phyloP scores from a whole-genome alignment of 164 flowering plant species.

The Magnolia changhungtana region DNA sequence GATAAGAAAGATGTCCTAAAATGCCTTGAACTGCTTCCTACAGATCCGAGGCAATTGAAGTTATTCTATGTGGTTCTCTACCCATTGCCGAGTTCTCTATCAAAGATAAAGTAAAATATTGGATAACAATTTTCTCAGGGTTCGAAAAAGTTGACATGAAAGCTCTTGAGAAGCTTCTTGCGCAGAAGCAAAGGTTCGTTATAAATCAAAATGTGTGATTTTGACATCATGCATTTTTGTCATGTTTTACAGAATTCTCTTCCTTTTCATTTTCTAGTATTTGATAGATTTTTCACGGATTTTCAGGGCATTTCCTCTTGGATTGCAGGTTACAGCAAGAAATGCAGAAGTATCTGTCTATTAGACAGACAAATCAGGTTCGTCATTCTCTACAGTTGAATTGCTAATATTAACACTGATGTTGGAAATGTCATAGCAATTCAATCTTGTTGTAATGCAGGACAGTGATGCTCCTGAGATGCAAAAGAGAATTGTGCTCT shows the following conservation, averaged over 20 bases:
- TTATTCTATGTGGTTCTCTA: slow-evolving; percentile 52
- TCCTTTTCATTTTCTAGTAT: slow-evolving; percentile 20
- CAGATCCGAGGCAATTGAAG: slow-evolving; percentile 88
- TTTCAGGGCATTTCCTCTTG: slow-evolving; percentile 40
- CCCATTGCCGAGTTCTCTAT: slow-evolving; percentile 58
- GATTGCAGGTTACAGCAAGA: slow-evolving; percentile 93
- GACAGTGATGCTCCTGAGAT: slow-evolving; percentile 66
- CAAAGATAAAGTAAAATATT: slow-evolving; percentile 60
- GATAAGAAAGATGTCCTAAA: neutral
- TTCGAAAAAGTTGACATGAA: slow-evolving; percentile 92
- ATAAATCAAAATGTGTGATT: no score
- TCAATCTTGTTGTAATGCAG: slow-evolving; percentile 42
- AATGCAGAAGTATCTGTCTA: slow-evolving; percentile 84
- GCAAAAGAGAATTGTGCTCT: slow-evolving; percentile 60
- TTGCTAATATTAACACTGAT: neutral
- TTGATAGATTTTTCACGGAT: slow-evolving; percentile 34
- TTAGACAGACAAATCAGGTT: slow-evolving; percentile 80
- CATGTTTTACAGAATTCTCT: slow-evolving; percentile 4
- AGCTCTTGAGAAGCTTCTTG: slow-evolving; percentile 88
- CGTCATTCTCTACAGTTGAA: slow-evolving; percentile 15
- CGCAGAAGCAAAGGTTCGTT: slow-evolving; percentile 88
- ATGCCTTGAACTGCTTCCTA: slow-evolving; percentile 15
- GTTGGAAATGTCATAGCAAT: slow-evolving; percentile 3
- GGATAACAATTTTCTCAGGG: slow-evolving; percentile 63
- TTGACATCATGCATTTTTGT: neutral